phyloP scores from a whole-genome alignment of 371 early-diverging fungal species.

The Mucor mucedo region DNA sequence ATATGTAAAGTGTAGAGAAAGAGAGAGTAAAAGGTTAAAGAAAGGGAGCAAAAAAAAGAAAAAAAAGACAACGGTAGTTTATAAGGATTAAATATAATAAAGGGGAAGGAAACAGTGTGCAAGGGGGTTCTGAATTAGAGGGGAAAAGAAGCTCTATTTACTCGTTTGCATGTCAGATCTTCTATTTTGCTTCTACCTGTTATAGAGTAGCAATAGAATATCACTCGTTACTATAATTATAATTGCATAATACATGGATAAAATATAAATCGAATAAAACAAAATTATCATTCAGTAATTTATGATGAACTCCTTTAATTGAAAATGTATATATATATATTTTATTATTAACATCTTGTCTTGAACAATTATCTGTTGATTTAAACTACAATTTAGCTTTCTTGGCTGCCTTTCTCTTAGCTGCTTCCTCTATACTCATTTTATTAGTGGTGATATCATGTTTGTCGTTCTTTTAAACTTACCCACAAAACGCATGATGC shows the following conservation, averaged over 20 bases:
- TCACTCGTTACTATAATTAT: conserved; percentile 7
- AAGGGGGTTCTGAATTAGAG: conserved; percentile 19
- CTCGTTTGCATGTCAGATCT: conserved; percentile 16
- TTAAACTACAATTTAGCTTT: conserved; percentile 26
- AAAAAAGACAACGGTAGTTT: conserved; percentile 13
- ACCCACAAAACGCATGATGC: conserved; percentile 47
- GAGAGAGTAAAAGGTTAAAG: conserved; percentile 14
- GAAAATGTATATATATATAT: not conserved
- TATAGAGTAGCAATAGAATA: conserved; percentile 7
- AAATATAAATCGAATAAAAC: conserved; percentile 2
- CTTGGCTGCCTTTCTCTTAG: conserved; percentile 22
- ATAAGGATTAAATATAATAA: conserved; percentile 12
- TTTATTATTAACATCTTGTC: not conserved
- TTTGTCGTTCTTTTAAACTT: conserved; percentile 22
- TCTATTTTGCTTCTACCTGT: conserved; percentile 15
- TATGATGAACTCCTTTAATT: conserved; percentile 1
- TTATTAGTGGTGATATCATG: not conserved
- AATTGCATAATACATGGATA: conserved; percentile 7
- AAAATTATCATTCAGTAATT: not conserved
- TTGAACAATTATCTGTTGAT: not conserved
- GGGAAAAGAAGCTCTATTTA: conserved; percentile 2
- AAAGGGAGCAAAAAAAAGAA: conserved; percentile 15
- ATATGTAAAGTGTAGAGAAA: conserved; percentile 2
- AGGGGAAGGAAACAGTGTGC: conserved; percentile 3
- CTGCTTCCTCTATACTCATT: conserved; percentile 22